A percentile compares a stretch with the other conserved stretches of the same genome.
These are phyloP conservation scores for Pseudozyma thailandica DNA, from an alignment of 1,284 basidiomycete species.

Conservation along the genomic window DNA sequence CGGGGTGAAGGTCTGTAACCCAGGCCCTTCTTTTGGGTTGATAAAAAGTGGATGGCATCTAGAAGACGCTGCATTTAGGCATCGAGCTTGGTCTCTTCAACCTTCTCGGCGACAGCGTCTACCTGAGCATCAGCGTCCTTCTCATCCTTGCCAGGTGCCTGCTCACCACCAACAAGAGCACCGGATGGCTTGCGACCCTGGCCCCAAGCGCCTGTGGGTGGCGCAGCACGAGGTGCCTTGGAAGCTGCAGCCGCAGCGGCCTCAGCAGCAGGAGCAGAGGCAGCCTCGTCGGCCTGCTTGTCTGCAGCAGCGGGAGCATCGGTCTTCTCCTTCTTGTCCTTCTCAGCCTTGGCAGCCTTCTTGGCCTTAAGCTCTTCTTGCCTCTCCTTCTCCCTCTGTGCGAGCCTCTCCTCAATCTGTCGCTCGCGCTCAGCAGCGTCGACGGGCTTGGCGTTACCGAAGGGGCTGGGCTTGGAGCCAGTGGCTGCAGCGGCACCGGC, in stretches of 20 bases:
- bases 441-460: conserved; percentile 90
- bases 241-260: conserved; percentile 19
- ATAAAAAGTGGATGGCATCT: background rate
- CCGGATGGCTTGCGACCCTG: conserved; percentile 58
- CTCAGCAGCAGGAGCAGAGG: conserved; percentile 19
- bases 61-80: conserved; percentile 12
- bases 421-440: conserved; percentile 82
- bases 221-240: conserved; percentile 31
- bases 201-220: conserved; percentile 59
- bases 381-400: conserved; percentile 55
- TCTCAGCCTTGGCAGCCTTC: conserved; percentile 52
- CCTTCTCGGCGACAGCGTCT: conserved; percentile 44
- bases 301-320: conserved; percentile 11
- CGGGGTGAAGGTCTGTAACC: background rate
- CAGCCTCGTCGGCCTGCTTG: conserved; percentile 5
- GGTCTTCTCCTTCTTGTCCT: conserved; percentile 20
- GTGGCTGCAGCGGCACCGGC: conserved; percentile 80
- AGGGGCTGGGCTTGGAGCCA: conserved; percentile 73
- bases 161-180: conserved; percentile 43
- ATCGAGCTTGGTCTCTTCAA: conserved; percentile 42
- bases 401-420: conserved; percentile 74
- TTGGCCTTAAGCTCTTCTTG: conserved; percentile 54
- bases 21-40: conserved; percentile 32
- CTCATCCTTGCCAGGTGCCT: conserved; percentile 11
- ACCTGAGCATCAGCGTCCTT: conserved; percentile 26